Conservation (phyloP, 2,329 filamentous ascomycete genomes). For the Nemania diffusa region DNA sequence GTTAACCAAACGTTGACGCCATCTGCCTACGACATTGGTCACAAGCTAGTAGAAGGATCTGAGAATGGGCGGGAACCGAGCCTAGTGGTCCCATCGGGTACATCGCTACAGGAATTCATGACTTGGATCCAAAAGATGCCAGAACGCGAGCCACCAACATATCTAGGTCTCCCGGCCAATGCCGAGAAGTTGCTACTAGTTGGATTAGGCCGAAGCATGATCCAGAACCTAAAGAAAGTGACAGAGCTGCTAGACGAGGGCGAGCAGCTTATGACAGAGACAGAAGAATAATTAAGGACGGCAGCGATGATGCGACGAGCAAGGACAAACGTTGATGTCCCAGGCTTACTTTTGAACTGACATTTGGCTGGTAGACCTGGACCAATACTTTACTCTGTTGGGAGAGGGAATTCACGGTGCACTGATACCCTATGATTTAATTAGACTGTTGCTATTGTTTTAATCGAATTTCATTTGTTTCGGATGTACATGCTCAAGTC, state of each 20-base stretch:
- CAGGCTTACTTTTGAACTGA: not conserved
- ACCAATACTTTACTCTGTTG: not conserved
- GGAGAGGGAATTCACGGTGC: conserved; percentile 3
- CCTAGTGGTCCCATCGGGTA: conserved; percentile 81
- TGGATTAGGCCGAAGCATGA: conserved; percentile 85
- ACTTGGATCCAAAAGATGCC: conserved; percentile 91
- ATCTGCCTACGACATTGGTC: conserved; percentile 89
- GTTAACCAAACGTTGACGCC: conserved; percentile 85
- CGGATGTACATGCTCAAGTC: not conserved
- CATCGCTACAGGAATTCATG: conserved; percentile 85
- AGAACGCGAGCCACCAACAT: conserved; percentile 95
- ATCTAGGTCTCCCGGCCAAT: conserved; percentile 91
- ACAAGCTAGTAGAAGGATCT: conserved; percentile 81
- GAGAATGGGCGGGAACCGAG: conserved; percentile 65
- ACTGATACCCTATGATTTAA: conserved; percentile 23
- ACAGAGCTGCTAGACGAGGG: conserved; percentile 91
- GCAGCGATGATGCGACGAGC: not conserved
- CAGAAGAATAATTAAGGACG: conserved; percentile 36
- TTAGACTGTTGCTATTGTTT: conserved; percentile 14
- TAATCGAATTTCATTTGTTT: conserved; percentile 15
- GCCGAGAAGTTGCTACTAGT: conserved; percentile 95
- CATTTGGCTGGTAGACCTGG: not conserved
- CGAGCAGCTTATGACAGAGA: conserved; percentile 85
- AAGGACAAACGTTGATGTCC: not conserved
- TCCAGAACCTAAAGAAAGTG: conserved; percentile 84